These are phyloP conservation scores for Cryphonectria radicalis DNA, from an alignment of 2,329 filamentous ascomycete genomes.

Conservation along the genomic window DNA sequence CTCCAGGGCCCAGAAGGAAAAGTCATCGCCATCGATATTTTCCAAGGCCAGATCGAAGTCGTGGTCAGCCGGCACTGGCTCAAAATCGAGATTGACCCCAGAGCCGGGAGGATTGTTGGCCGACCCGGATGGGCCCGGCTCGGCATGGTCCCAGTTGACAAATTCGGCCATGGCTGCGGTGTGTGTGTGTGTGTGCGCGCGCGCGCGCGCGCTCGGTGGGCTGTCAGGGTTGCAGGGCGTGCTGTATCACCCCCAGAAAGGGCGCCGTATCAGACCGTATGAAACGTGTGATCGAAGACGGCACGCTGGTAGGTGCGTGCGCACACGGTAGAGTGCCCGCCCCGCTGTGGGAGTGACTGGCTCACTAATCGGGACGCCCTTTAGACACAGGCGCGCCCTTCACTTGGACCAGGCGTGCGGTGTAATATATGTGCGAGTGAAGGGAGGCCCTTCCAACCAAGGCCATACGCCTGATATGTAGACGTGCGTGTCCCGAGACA, in stretches of 20 bases:
- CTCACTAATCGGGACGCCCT: not conserved
- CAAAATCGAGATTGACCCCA: slow-evolving; percentile 40
- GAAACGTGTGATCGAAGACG: not conserved
- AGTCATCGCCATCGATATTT: slow-evolving; percentile 62
- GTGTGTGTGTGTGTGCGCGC: slow-evolving; percentile 12
- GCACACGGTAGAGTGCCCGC: not conserved
- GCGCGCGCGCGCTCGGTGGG: slow-evolving; percentile 9
- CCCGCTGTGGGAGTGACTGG: not conserved
- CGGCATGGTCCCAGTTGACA: slow-evolving; percentile 64
- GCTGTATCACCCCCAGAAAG: slow-evolving; percentile 10
- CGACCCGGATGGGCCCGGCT: slow-evolving; percentile 36
- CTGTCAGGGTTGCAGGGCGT: slow-evolving; percentile 20
- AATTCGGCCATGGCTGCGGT: slow-evolving; percentile 57
- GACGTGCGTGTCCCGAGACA: not conserved
- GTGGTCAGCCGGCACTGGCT: slow-evolving; percentile 31
- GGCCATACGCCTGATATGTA: not conserved
- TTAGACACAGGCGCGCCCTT: slow-evolving; percentile 1
- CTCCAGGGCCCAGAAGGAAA: slow-evolving; percentile 62
- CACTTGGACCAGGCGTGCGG: not conserved
- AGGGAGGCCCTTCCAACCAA: not conserved
- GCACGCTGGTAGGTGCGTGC: not conserved
- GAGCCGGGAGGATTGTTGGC: slow-evolving; percentile 39
- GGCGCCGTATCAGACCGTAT: slow-evolving; percentile 20
- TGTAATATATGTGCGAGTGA: not conserved
- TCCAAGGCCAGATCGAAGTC: slow-evolving; percentile 59